Evolutionary conservation across 768 basidiomycete species (phyloP).

Genomic region (Scleroderma bovista): DNA sequence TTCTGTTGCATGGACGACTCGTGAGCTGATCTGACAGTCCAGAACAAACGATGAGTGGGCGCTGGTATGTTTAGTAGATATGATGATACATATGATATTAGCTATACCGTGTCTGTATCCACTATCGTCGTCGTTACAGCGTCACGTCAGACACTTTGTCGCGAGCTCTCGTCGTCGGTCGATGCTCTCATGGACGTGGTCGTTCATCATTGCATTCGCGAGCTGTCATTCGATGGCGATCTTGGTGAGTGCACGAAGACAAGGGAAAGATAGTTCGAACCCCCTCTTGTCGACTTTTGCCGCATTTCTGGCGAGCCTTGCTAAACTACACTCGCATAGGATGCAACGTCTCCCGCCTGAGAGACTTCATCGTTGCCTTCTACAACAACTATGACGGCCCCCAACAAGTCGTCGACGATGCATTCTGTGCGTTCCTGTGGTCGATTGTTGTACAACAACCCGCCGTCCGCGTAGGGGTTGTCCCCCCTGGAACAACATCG

Average conservation of each 20-base stretch:
- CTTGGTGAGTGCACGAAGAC: constrained; percentile 55
- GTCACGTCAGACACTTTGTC: not conserved
- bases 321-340: constrained; percentile 51
- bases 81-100: no score
- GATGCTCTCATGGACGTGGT: constrained; percentile 70
- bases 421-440: constrained; percentile 80
- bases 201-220: constrained; percentile 75
- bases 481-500: constrained; percentile 51
- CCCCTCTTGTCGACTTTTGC: constrained; percentile 24
- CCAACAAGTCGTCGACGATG: constrained; percentile 63
- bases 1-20: not conserved
- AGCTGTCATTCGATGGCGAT: constrained; percentile 88
- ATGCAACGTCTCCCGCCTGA: constrained; percentile 65
- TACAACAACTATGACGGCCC: constrained; percentile 39
- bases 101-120: no score
- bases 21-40: no score
- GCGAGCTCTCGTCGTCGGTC: no score
- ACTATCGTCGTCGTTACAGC: no score
- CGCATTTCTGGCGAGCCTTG: constrained; percentile 9
- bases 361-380: constrained; percentile 64
- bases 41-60: no score
- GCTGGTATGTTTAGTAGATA: no score
- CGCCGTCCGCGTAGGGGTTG: constrained; percentile 67
- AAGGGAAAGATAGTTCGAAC: constrained; percentile 38
- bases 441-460: constrained; percentile 70